phyloP scores from a whole-genome alignment of 495 filamentous ascomycete genomes.

The Aspergillus nanangensis region DNA sequence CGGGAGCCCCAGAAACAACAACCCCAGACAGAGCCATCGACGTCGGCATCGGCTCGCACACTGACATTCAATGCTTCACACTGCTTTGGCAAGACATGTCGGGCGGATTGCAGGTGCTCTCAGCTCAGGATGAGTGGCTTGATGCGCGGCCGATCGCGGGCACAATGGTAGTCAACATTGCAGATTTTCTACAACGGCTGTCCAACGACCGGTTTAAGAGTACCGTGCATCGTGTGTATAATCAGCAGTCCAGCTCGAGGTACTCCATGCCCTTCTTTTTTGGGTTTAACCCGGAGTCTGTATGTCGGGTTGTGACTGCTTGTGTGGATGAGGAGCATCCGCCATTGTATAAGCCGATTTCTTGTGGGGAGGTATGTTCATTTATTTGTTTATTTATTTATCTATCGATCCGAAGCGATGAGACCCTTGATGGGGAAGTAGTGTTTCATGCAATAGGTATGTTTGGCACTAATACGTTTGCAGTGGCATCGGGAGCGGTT shows the following conservation, averaged over 20 bases:
- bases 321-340: constrained; percentile 51
- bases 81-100: constrained; percentile 51
- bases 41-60: constrained; percentile 53
- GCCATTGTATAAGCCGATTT: constrained; percentile 53
- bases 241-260: constrained; percentile 35
- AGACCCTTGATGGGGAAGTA: too few relatives aligned
- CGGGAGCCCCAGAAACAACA: constrained; percentile 28
- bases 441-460: too few relatives aligned
- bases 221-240: constrained; percentile 56
- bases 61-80: constrained; percentile 56
- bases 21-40: constrained; percentile 17
- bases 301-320: constrained; percentile 43
- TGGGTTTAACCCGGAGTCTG: constrained; percentile 42
- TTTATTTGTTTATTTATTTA: constrained; percentile 7
- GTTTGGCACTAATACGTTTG: too few relatives aligned
- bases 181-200: constrained; percentile 58
- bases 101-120: constrained; percentile 51
- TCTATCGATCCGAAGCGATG: too few relatives aligned
- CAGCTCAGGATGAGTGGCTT: constrained; percentile 49
- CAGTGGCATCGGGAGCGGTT: constrained; percentile 1
- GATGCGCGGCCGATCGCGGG: constrained; percentile 50
- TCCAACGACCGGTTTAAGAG: constrained; percentile 58
- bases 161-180: constrained; percentile 63
- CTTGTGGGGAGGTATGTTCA: constrained; percentile 44
- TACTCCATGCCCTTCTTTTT: constrained; percentile 62